Conservation (phyloP, 768 basidiomycete genomes). For the Dentipellis sp. region DNA sequence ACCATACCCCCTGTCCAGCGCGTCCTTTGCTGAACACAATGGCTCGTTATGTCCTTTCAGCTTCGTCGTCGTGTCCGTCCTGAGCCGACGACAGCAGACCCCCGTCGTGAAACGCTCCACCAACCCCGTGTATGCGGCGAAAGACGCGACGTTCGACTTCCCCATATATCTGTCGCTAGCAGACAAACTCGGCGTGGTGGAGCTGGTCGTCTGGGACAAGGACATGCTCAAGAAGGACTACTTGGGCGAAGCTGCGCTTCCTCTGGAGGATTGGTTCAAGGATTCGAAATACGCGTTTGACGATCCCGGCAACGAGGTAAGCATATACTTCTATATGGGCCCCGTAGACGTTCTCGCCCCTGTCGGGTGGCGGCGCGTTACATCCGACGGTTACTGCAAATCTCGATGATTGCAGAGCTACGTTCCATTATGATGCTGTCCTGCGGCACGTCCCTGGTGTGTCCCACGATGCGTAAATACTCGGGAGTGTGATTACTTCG, state of each 20-base stretch:
- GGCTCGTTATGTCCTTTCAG: slow-evolving; percentile 25
- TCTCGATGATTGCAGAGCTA: too few species aligned
- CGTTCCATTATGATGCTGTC: too few species aligned
- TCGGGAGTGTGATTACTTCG: too few species aligned
- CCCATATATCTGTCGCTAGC: slow-evolving; percentile 73
- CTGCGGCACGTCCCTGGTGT: too few species aligned
- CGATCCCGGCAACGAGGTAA: slow-evolving; percentile 59
- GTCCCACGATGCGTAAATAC: too few species aligned
- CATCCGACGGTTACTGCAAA: too few species aligned
- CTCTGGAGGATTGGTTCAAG: slow-evolving; percentile 78
- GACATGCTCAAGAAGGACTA: slow-evolving; percentile 89
- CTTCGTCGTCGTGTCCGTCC: slow-evolving; percentile 59
- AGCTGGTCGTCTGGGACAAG: slow-evolving; percentile 91
- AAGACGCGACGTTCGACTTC: slow-evolving; percentile 84
- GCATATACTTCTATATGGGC: slow-evolving; percentile 16
- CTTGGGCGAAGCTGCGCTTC: slow-evolving; percentile 77
- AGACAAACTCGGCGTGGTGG: slow-evolving; percentile 63
- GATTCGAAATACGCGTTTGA: slow-evolving; percentile 42
- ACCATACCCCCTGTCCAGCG: background rate
- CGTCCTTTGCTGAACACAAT: background rate
- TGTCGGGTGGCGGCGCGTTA: background rate
- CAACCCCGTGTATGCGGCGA: slow-evolving; percentile 55
- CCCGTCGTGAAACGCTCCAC: slow-evolving; percentile 65
- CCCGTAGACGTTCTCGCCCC: background rate
- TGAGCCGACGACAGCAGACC: slow-evolving; percentile 55